Percentiles rank a stretch among this genome's conserved stretches.
These are phyloP conservation scores for Stenocarpella maydis DNA, from an alignment of 2,329 filamentous ascomycete species.

Conservation along the genomic window DNA sequence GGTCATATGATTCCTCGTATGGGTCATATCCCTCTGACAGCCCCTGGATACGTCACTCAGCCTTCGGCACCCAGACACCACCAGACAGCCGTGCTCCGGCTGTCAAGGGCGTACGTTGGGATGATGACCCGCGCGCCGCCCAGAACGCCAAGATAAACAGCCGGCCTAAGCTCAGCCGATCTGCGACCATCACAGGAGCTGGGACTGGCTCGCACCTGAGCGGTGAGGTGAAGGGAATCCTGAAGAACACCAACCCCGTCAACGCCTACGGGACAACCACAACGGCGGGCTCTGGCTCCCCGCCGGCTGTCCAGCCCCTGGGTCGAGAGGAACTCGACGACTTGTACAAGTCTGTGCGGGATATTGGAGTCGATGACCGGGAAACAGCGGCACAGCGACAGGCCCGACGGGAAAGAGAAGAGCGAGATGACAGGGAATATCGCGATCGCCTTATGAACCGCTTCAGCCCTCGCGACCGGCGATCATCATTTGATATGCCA, in stretches of 20 bases:
- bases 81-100: slow-evolving; percentile 16
- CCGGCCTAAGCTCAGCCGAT: slow-evolving; percentile 29
- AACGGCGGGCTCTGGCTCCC: not conserved
- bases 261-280: not conserved
- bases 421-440: slow-evolving; percentile 24
- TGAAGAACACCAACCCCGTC: slow-evolving; percentile 25
- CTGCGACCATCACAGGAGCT: slow-evolving; percentile 31
- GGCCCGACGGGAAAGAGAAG: slow-evolving; percentile 24
- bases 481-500: slow-evolving; percentile 33
- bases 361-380: slow-evolving; percentile 30
- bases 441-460: slow-evolving; percentile 28
- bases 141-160: slow-evolving; percentile 33
- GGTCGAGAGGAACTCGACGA: slow-evolving; percentile 28
- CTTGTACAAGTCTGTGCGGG: slow-evolving; percentile 30
- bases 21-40: slow-evolving; percentile 25
- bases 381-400: slow-evolving; percentile 28
- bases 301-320: slow-evolving; percentile 28
- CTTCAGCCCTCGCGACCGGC: slow-evolving; percentile 22
- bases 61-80: slow-evolving; percentile 16
- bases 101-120: slow-evolving; percentile 35
- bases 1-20: slow-evolving; percentile 29
- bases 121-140: slow-evolving; percentile 31
- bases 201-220: slow-evolving; percentile 26
- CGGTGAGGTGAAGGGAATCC: slow-evolving; percentile 34
- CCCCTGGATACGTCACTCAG: slow-evolving; percentile 1